Conservation (phyloP, 441 rosid species). For the Capsella rubella region DNA sequence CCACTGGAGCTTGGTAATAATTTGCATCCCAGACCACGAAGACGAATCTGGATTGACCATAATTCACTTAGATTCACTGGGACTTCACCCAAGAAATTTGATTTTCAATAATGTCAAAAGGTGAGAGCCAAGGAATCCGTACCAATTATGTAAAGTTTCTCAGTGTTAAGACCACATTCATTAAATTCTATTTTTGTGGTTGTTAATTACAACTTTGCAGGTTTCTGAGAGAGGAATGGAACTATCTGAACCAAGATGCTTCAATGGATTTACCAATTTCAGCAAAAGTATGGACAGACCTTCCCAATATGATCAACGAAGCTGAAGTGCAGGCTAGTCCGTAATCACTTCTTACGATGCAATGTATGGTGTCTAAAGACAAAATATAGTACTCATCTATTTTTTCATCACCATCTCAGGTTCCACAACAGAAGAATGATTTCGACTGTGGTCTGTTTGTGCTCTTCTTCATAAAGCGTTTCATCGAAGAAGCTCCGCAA, state of each 20-base stretch:
- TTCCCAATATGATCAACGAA: constrained; percentile 57
- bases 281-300: constrained; percentile 61
- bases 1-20: constrained; percentile 97
- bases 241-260: constrained; percentile 57
- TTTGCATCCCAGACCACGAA: constrained; percentile 84
- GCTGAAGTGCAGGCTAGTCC: constrained; percentile 39
- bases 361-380: background rate
- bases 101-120: constrained; percentile 77
- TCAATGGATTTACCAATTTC: constrained; percentile 65
- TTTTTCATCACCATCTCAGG: constrained; percentile 44
- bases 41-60: constrained; percentile 79
- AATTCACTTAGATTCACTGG: constrained; percentile 91
- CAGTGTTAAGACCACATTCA: background rate
- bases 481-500: constrained; percentile 84
- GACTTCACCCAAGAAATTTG: constrained; percentile 68
- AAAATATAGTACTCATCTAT: background rate
- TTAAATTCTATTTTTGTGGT: constrained; percentile 12
- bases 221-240: constrained; percentile 83
- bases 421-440: constrained; percentile 95
- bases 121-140: constrained; percentile 47
- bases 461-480: constrained; percentile 86
- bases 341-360: background rate
- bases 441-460: constrained; percentile 95
- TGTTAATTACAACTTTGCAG: constrained; percentile 53
- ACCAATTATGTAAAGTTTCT: constrained; percentile 2